Evolutionary conservation across 257 asterid genomes (phyloP).

Genomic region (Ilex asprella): DNA sequence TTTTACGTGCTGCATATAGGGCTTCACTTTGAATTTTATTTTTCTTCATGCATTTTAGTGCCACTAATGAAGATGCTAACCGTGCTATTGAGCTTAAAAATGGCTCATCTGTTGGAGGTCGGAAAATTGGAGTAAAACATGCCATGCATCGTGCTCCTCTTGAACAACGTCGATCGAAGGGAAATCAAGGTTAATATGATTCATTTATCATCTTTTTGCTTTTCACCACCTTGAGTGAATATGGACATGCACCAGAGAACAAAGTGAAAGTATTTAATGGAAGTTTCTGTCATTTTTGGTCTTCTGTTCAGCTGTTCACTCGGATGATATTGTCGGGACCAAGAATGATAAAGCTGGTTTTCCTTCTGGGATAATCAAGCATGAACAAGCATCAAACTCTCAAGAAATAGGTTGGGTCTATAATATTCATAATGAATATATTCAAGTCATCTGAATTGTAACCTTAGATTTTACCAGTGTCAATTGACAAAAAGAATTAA

Average conservation of each 20-base stretch:
- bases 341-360: slow-evolving; percentile 24
- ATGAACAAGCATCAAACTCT: slow-evolving; percentile 28
- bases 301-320: slow-evolving; percentile 22
- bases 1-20: no score
- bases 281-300: background rate
- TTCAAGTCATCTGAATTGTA: background rate
- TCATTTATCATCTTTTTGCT: background rate
- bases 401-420: slow-evolving; percentile 43
- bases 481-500: slow-evolving; percentile 2
- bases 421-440: slow-evolving; percentile 6
- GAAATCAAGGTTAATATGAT: slow-evolving; percentile 49
- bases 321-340: slow-evolving; percentile 32
- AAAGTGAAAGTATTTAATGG: background rate
- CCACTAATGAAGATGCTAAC: slow-evolving; percentile 74
- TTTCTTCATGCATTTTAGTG: slow-evolving; percentile 35
- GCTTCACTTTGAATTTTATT: slow-evolving; percentile 1
- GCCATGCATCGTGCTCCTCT: slow-evolving; percentile 84
- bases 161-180: slow-evolving; percentile 66
- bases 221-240: background rate
- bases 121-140: slow-evolving; percentile 74
- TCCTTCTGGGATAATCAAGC: slow-evolving; percentile 23
- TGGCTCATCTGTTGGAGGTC: slow-evolving; percentile 66
- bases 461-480: slow-evolving; percentile 2
- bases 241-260: background rate
- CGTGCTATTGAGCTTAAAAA: slow-evolving; percentile 81